phyloP scores from a whole-genome alignment of 176 grass and related monocot genomes.

The Rhynchospora breviuscula region DNA sequence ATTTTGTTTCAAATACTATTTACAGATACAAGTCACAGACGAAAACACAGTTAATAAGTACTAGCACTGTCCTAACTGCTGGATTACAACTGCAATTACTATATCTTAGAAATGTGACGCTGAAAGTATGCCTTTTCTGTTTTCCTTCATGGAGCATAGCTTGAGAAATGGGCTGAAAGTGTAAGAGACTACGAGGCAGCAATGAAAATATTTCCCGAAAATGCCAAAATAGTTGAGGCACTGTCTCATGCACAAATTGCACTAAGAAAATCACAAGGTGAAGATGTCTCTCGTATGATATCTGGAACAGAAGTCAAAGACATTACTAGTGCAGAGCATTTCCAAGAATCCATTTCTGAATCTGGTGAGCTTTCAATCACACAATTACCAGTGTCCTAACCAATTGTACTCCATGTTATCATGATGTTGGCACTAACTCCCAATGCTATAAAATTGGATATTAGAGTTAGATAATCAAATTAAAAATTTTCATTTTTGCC shows the following conservation, averaged over 20 bases:
- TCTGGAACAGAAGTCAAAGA: constrained; percentile 48
- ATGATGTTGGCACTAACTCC: neutral
- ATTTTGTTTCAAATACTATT: neutral
- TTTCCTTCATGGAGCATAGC: constrained; percentile 18
- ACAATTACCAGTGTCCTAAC: neutral
- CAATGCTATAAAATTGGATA: neutral
- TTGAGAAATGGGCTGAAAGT: constrained; percentile 67
- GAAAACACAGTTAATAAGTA: too few species aligned
- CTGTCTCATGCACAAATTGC: constrained; percentile 55
- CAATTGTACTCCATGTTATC: neutral
- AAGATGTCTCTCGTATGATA: constrained; percentile 57
- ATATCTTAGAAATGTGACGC: neutral
- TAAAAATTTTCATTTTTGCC: neutral
- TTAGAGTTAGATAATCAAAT: neutral
- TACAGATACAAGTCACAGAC: neutral
- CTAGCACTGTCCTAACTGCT: too few species aligned
- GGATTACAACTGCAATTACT: neutral
- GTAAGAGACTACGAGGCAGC: constrained; percentile 69
- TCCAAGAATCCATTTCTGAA: constrained; percentile 42
- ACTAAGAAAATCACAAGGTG: constrained; percentile 43
- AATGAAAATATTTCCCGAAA: constrained; percentile 43
- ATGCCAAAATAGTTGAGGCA: constrained; percentile 40
- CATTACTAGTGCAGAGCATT: constrained; percentile 53
- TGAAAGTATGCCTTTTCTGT: neutral
- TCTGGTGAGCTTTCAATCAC: constrained; percentile 34